These are phyloP conservation scores for Candida verbasci DNA, from an alignment of 805 yeast genomes.

Conservation along the genomic window DNA sequence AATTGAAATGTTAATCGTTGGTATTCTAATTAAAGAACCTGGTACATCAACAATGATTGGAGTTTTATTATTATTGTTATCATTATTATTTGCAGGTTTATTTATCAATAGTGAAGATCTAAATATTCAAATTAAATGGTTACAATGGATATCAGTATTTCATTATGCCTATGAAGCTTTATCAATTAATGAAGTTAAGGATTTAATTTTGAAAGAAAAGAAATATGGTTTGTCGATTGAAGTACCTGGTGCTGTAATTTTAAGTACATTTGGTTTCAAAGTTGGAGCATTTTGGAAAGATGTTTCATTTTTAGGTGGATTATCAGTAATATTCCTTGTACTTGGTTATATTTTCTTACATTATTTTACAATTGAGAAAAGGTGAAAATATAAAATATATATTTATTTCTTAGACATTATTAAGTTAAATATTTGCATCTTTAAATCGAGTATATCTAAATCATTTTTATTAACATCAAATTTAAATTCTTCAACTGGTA, in stretches of 20 bases:
- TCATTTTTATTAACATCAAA: constrained; percentile 60
- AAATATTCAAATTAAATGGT: constrained; percentile 53
- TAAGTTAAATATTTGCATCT: constrained; percentile 68
- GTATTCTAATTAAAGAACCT: constrained; percentile 81
- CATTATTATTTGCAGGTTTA: constrained; percentile 87
- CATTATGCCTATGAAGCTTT: constrained; percentile 95
- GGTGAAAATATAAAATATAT: constrained; percentile 30
- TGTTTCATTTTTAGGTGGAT: constrained; percentile 51
- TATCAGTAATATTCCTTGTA: constrained; percentile 54
- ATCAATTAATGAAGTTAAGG: constrained; percentile 87
- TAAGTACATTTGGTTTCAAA: constrained; percentile 92
- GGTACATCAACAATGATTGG: constrained; percentile 91
- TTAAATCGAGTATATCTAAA: constrained; percentile 61
- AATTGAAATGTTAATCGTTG: constrained; percentile 78
- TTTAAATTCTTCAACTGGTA: constrained; percentile 21
- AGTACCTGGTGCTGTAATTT: constrained; percentile 96
- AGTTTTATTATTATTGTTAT: constrained; percentile 76
- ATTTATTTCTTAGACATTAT: constrained; percentile 42
- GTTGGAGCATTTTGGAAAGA: constrained; percentile 74
- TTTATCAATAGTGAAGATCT: constrained; percentile 77
- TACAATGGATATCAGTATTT: constrained; percentile 83
- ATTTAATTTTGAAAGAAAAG: constrained; percentile 75
- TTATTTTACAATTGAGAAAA: constrained; percentile 67
- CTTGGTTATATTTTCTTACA: constrained; percentile 76
- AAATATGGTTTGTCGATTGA: constrained; percentile 92